Conservation (phyloP, 345 rosid species). For the Gossypium bickii region DNA sequence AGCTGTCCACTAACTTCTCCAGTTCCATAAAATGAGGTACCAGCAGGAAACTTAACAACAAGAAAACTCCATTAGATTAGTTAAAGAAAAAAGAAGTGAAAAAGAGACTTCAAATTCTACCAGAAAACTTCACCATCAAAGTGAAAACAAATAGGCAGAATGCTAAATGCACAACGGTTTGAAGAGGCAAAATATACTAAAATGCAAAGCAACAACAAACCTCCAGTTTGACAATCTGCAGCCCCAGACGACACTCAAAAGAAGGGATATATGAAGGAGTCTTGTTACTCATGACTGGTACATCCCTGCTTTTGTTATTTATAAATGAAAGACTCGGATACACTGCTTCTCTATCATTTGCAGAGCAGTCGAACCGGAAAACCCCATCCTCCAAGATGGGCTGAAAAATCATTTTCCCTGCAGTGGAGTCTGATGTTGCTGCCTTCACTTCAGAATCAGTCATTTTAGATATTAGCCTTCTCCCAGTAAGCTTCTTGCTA, state of each 20-base stretch:
- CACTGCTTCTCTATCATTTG: constrained; percentile 47
- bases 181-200: background rate
- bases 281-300: constrained; percentile 28
- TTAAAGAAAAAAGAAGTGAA: background rate
- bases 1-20: constrained; percentile 96
- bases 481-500: constrained; percentile 6
- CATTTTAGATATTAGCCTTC: constrained; percentile 34
- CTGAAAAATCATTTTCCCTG: constrained; percentile 57
- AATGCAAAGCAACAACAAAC: constrained; percentile 22
- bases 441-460: constrained; percentile 27
- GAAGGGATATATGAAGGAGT: constrained; percentile 56
- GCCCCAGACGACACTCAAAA: constrained; percentile 36
- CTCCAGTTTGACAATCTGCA: constrained; percentile 68
- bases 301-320: constrained; percentile 49
- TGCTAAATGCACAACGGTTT: background rate
- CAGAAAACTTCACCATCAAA: background rate
- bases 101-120: background rate
- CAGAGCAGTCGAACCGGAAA: constrained; percentile 73
- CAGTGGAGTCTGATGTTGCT: constrained; percentile 25
- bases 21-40: constrained; percentile 85
- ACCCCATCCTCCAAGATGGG: constrained; percentile 69
- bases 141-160: background rate
- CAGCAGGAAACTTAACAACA: constrained; percentile 58
- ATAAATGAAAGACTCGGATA: constrained; percentile 70
- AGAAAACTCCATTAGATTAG: constrained; percentile 17